phyloP scores from a whole-genome alignment of 352 stramenopile genomes.

The Phytophthora megakarya region DNA sequence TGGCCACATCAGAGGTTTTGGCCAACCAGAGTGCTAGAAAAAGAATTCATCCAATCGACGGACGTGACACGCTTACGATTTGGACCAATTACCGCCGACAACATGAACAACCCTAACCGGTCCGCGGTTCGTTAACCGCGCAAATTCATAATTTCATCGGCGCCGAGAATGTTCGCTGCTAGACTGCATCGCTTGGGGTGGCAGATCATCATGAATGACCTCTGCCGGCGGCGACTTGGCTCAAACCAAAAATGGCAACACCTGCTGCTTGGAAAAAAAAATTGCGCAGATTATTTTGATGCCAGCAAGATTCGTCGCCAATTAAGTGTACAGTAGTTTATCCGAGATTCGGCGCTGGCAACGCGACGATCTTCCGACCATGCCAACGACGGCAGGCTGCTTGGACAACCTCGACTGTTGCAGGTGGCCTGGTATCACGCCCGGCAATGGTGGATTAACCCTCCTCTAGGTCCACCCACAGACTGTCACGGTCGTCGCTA shows the following conservation, averaged over 20 bases:
- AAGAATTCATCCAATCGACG: neutral
- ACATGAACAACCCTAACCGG: slow-evolving; percentile 21
- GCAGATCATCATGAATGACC: slow-evolving; percentile 8
- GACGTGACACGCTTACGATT: neutral
- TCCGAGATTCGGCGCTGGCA: slow-evolving; percentile 26
- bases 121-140: slow-evolving; percentile 16
- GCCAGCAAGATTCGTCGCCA: slow-evolving; percentile 18
- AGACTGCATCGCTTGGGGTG: neutral
- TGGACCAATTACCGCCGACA: slow-evolving; percentile 5
- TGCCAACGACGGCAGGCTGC: neutral
- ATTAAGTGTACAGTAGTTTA: no score
- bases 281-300: neutral
- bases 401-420: slow-evolving; percentile 11
- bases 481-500: neutral
- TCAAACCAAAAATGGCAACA: neutral
- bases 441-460: slow-evolving; percentile 14
- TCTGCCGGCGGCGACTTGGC: slow-evolving; percentile 7
- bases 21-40: slow-evolving; percentile 3
- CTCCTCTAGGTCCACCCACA: slow-evolving; percentile 9
- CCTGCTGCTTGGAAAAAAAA: slow-evolving; percentile 7
- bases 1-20: slow-evolving; percentile 15
- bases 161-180: slow-evolving; percentile 26
- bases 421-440: slow-evolving; percentile 1
- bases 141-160: slow-evolving; percentile 8
- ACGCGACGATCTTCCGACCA: slow-evolving; percentile 22